These are phyloP conservation scores for Neopestalotiopsis sp. DNA, from an alignment of 2,329 filamentous ascomycete species.

Conservation along the genomic window DNA sequence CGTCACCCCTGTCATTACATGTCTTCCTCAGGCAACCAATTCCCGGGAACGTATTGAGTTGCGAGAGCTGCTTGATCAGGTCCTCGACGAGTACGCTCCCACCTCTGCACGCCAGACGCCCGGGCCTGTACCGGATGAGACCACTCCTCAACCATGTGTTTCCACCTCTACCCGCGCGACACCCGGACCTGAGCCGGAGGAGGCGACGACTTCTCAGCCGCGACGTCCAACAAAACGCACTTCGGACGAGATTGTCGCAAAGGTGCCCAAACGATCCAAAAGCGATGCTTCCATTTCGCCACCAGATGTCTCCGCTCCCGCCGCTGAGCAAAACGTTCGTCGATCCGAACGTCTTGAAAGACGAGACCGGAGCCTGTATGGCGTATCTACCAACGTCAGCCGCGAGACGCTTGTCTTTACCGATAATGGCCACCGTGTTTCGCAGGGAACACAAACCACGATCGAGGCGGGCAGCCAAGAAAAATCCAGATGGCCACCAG, in stretches of 20 bases:
- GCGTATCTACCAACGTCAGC: conserved; percentile 10
- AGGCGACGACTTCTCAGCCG: not conserved
- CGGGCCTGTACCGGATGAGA: not conserved
- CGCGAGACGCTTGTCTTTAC: conserved; percentile 37
- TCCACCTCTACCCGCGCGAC: not conserved
- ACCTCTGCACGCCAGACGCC: not conserved
- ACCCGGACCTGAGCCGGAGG: not conserved
- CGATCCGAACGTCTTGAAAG: not conserved
- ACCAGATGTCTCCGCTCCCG: not conserved
- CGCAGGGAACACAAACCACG: conserved; percentile 41
- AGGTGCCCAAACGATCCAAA: not conserved
- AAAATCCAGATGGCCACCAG: conserved; percentile 20
- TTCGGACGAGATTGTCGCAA: not conserved
- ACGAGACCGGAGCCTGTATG: conserved; percentile 8
- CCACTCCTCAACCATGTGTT: not conserved
- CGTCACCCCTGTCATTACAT: conserved; percentile 26
- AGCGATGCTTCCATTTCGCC: not conserved
- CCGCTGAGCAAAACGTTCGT: not conserved
- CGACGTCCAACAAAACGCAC: not conserved
- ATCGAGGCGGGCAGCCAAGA: conserved; percentile 32
- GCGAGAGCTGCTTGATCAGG: conserved; percentile 25
- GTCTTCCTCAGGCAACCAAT: conserved; percentile 29
- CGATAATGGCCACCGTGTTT: conserved; percentile 21
- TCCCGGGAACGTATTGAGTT: conserved; percentile 31
- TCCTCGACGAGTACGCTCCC: conserved; percentile 27